Evolutionary conservation across 2,329 filamentous ascomycete species (phyloP), one percentile per base, ranked within the genome.

Genomic region (Cordyceps fumosorosea): DNA sequence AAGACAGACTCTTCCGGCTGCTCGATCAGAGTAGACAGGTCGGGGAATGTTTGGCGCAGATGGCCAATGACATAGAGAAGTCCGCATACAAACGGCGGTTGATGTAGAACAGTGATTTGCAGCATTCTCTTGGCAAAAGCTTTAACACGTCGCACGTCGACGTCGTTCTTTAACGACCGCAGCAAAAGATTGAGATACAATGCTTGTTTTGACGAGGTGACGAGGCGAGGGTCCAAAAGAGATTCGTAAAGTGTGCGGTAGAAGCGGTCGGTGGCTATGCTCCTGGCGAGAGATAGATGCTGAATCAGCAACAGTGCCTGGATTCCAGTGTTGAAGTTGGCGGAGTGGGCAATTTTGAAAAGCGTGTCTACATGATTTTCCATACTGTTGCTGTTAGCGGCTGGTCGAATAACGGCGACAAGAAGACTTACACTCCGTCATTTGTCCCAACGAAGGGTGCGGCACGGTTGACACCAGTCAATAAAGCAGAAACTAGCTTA

Each of bases 291-390:
- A 0, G 92, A 90, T 32, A 99, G 84, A 73, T 98, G 95, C 73
- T 98, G 95, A 67, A 99, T 96, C 54, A 99, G 80, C 77, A 96
- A 89, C 66, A 99, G 83, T 40, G 95, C 93, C 75, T 99, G 95
- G 44, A 99, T 91, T 72, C 92, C 95, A 0, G 95, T 99, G 77
- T 98, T 99, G 83, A 99, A 98, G 75, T 99, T 99, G 62, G 93
- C 91, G 0, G 93, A 98, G 76, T 99, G 95, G 0, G 95, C 96
- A 69, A 99, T 95, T 69, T 87, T 88, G 82, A 97, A 99, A 29
- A 99, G 83, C 3, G 93, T 97, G 72, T 98, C 89, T 62, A 99
- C 84, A 71, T 99, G 93, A 63, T 88, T 87, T 70, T 96, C 90
- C 66, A 98, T 85, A 26, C 87, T 89, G 60, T 4, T 50, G 26